These are phyloP conservation scores for Dendrobium officinale DNA, from an alignment of 106 monocot genomes.

Conservation along the genomic window DNA sequence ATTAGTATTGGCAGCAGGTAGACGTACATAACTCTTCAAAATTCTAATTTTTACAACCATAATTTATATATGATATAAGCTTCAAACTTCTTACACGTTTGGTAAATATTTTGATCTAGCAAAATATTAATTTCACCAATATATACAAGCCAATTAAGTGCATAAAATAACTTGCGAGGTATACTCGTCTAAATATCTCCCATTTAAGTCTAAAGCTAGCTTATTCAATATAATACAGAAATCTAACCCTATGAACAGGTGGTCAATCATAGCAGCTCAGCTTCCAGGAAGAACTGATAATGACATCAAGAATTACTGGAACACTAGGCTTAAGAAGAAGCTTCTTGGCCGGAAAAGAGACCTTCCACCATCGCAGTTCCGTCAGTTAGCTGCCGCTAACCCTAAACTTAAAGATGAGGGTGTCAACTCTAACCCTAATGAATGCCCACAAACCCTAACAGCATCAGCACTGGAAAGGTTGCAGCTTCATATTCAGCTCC, in stretches of 20 bases:
- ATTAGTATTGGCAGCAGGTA: slow-evolving; percentile 58
- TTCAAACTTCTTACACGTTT: too few species aligned
- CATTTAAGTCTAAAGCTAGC: too few species aligned
- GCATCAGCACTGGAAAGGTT: slow-evolving; percentile 52
- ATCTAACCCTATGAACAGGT: slow-evolving; percentile 6
- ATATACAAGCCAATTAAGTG: too few species aligned
- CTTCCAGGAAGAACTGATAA: slow-evolving; percentile 12
- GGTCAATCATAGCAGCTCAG: slow-evolving; percentile 36
- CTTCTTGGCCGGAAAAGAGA: slow-evolving; percentile 6
- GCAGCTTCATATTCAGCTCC: slow-evolving; percentile 55
- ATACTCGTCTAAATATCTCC: too few species aligned
- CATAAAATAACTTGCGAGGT: too few species aligned
- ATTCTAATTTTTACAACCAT: not conserved
- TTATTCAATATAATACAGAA: not conserved
- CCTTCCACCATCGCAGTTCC: slow-evolving; percentile 7
- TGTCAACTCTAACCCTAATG: not conserved
- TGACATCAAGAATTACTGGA: slow-evolving; percentile 12
- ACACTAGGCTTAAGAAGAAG: slow-evolving; percentile 7
- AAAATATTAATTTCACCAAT: too few species aligned
- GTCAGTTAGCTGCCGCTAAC: not conserved
- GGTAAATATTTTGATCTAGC: too few species aligned
- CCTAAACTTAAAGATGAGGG: not conserved
- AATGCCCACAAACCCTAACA: slow-evolving; percentile 10
- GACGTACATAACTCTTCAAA: not conserved
- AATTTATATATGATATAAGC: too few species aligned